Evolutionary conservation across 805 yeast genomes (phyloP), one percentile per base, ranked within the genome.

Genomic region (Saccharomycopsis fodiens): DNA sequence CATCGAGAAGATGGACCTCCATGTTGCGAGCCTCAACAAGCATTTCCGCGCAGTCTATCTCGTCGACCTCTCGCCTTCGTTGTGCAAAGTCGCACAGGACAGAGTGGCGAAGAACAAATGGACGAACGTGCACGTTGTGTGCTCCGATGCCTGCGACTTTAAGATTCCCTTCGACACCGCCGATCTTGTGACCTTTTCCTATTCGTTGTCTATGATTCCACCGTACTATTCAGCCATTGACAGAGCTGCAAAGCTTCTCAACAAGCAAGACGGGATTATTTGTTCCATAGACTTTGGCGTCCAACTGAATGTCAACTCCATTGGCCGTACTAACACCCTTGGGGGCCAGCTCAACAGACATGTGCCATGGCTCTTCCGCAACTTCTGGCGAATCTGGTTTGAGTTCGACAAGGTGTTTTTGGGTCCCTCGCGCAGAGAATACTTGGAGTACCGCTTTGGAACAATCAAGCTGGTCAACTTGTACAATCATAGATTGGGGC

Each of bases 361-460:
- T 59, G 79, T 76, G 50, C 81, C 86, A 22, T 85, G 94, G 94
- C 51, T 82, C 46, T 70, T 74, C 42, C 71, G 94, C 59, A 82
- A 85, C 25, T 85, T 85, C 59, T 85, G 95, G 95, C 73, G 88
- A 58, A 67, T 81, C 37, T 85, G 95, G 95, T 85, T 85, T 61
- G 95, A 85, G 62, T 81, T 82, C 44, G 95, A 85, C 62, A 73
- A 80, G 46, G 94, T 85, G 2, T 81, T 77, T 56, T 70, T 85
- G 54, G 94, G 85, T 58, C 78, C 88, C 27, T 74, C 87, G 5
- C 76, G 94, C 66, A 76, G 95, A 65, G 87, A 82, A 57, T 85
- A 84, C 63, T 70, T 85, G 56, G 95, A 85, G 62, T 83, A 85
- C 64, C 74, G 76, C 56, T 85, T 85, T 57, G 94, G 94, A 27